phyloP scores from a whole-genome alignment of 1,284 basidiomycete genomes.

The Malassezia nana region DNA sequence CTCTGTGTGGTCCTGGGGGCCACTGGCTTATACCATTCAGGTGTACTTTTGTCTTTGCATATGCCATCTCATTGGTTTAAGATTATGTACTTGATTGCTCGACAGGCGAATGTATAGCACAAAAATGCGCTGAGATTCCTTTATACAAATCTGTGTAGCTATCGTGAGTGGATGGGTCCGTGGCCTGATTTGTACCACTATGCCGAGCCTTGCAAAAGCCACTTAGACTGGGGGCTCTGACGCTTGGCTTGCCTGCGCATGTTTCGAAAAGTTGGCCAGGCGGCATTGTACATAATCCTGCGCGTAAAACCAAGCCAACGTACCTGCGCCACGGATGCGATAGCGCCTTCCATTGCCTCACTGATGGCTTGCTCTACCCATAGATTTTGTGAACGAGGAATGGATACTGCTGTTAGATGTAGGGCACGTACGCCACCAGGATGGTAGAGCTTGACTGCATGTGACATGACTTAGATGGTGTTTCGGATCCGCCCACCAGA shows the following conservation, averaged over 20 bases:
- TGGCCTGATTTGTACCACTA: not conserved
- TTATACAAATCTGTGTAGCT: not conserved
- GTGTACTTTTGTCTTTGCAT: slow-evolving; percentile 4
- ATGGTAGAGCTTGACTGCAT: slow-evolving; percentile 36
- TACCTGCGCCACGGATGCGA: slow-evolving; percentile 34
- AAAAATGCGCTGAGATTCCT: slow-evolving; percentile 6
- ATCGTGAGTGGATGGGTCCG: not conserved
- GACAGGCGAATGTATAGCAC: slow-evolving; percentile 13
- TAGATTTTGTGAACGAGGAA: slow-evolving; percentile 36
- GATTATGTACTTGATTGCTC: not conserved
- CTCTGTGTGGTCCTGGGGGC: slow-evolving; percentile 2
- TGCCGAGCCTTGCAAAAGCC: not conserved
- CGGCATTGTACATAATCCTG: slow-evolving; percentile 40
- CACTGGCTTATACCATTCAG: slow-evolving; percentile 9
- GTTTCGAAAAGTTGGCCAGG: slow-evolving; percentile 13
- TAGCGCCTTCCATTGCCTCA: slow-evolving; percentile 38
- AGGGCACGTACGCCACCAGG: slow-evolving; percentile 35
- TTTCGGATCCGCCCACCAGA: slow-evolving; percentile 37
- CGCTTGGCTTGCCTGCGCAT: not conserved
- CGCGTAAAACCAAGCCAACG: not conserved
- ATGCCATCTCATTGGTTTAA: not conserved
- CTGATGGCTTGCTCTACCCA: slow-evolving; percentile 45
- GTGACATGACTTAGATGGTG: slow-evolving; percentile 39
- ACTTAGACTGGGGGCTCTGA: not conserved
- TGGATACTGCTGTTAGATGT: slow-evolving; percentile 23